Base-by-base conservation (phyloP, 2,329 filamentous ascomycete species). In the Xylariaceae sp. region DNA sequence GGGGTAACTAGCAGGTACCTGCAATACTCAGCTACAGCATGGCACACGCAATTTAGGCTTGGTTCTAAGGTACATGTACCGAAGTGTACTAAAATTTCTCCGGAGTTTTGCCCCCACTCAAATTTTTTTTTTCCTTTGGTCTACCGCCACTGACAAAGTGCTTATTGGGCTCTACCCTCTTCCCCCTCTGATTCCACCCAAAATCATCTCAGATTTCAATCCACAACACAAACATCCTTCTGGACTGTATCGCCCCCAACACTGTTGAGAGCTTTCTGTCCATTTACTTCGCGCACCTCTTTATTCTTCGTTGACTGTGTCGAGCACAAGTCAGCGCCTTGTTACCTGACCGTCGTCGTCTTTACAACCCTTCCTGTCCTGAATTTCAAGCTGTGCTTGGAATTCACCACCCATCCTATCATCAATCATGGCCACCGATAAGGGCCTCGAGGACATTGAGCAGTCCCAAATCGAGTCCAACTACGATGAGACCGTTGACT, bases 401-500 rank as follows among this genome's bases (percentile, higher is more conserved):
- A 87, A 84, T 87, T 84, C 85, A 75, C 74, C 73, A 73, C 72
- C 74, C 72, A 30, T 50, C 68, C 64, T 73, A 80, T 82, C 81
- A 87, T 87, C 90, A 93, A 97, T 89, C 86, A 97, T 97, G 93
- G 93, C 92, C 91, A 87, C 88, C 77, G 89, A 91, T 73, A 96
- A 95, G 85, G 93, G 93, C 85, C 91, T 97, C 82, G 92, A 97
- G 85, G 93, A 97, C 60, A 72, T 72, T 67, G 70, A 72, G 68
- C 68, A 71, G 64, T 93, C 88, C 80, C 92, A 96, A 83, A 99
- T 99, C 85, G 95, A 99, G 86, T 96, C 92, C 77, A 99, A 99
- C 90, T 99, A 97, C 83, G 94, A 99, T 86, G 92, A 97, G 86
- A 92, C 93, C 74, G 93, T 94, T 80, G 95, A 99, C 82, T 96